phyloP scores from a whole-genome alignment of 164 flowering plant genomes.

The Cinnamomum chago region DNA sequence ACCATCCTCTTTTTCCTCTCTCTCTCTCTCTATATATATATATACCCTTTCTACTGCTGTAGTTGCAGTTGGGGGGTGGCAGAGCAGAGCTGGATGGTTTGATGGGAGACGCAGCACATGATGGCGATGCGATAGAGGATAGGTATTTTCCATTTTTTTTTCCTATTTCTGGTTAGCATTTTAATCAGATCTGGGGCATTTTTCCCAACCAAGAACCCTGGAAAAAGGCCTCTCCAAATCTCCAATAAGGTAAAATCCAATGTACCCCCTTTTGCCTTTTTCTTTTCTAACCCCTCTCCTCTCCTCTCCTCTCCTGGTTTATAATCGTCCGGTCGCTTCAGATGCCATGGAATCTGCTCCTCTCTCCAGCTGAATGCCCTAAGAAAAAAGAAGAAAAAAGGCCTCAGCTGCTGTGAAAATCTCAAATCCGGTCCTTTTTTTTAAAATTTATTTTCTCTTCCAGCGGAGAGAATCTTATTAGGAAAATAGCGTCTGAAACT shows the following conservation, averaged over 20 bases:
- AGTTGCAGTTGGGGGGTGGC: neutral
- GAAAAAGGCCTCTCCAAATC: no score
- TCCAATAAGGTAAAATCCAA: no score
- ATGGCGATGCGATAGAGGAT: neutral
- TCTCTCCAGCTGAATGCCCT: neutral
- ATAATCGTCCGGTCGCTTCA: neutral
- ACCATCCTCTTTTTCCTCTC: neutral
- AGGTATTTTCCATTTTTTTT: neutral
- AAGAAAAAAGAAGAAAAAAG: neutral
- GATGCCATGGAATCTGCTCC: neutral
- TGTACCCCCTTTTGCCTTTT: no score
- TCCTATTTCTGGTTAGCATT: no score
- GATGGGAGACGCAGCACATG: neutral
- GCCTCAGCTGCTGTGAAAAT: neutral
- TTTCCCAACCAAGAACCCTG: no score
- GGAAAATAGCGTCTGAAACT: no score
- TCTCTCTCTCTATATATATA: neutral
- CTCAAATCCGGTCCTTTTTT: neutral
- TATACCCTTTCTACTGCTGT: no score
- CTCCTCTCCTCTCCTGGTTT: no score
- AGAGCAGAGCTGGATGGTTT: no score
- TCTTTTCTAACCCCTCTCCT: no score
- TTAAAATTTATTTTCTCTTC: no score
- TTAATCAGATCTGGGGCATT: neutral
- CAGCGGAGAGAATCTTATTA: no score